phyloP scores from a whole-genome alignment of 2,329 filamentous ascomycete species.

The Cladosporium colombiae region DNA sequence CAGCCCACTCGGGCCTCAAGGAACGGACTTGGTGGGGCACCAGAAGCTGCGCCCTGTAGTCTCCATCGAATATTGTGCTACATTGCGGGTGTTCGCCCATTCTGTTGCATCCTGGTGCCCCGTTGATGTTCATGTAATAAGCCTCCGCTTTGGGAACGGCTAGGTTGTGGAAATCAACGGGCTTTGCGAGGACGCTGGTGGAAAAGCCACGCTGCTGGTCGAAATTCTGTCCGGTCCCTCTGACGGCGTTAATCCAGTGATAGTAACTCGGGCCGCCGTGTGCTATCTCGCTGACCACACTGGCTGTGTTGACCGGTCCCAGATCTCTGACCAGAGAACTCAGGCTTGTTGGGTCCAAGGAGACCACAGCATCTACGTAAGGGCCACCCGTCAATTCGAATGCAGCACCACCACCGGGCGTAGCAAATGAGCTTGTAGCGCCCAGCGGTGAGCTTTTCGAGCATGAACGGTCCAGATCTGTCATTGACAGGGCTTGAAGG shows the following conservation, averaged over 20 bases:
- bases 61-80: slow-evolving; percentile 19
- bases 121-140: slow-evolving; percentile 20
- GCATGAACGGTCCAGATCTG: neutral
- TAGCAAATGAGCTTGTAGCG: neutral
- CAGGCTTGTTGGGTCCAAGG: slow-evolving; percentile 3
- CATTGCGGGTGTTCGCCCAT: slow-evolving; percentile 18
- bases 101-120: slow-evolving; percentile 12
- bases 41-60: slow-evolving; percentile 12
- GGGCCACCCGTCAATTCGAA: neutral
- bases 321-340: slow-evolving; percentile 15
- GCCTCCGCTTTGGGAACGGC: slow-evolving; percentile 3
- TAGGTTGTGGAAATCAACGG: slow-evolving; percentile 5
- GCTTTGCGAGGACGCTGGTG: slow-evolving; percentile 2
- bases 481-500: slow-evolving; percentile 3
- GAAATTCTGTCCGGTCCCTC: neutral
- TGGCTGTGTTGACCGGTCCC: slow-evolving; percentile 17
- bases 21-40: slow-evolving; percentile 3
- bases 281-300: slow-evolving; percentile 18
- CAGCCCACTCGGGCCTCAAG: slow-evolving; percentile 12
- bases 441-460: slow-evolving; percentile 1
- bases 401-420: neutral
- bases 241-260: slow-evolving; percentile 8
- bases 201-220: neutral
- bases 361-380: slow-evolving; percentile 10
- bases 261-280: slow-evolving; percentile 15